Evolutionary conservation across 2,329 filamentous ascomycete species (phyloP).

Genomic region (Fusarium falciforme): DNA sequence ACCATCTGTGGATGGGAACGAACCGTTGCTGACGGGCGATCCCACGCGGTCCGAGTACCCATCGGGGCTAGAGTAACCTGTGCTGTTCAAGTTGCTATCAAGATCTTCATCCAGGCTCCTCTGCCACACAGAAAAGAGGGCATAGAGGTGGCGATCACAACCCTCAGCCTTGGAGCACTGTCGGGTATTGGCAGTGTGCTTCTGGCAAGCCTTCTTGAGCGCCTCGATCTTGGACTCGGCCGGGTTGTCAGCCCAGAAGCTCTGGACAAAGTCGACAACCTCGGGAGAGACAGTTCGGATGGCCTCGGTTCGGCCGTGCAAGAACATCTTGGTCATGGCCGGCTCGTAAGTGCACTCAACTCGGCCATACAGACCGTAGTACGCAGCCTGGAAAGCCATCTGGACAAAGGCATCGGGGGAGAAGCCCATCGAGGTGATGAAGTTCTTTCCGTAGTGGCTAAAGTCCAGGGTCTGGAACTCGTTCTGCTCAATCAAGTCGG

Average conservation of each 20-base stretch:
- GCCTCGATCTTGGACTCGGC: constrained; percentile 86
- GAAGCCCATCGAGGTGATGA: constrained; percentile 96
- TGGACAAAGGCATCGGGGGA: constrained; percentile 98
- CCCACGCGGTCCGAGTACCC: constrained; percentile 57
- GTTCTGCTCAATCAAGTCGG: constrained; percentile 95
- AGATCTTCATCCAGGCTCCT: constrained; percentile 78
- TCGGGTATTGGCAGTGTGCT: constrained; percentile 82
- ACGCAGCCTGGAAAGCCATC: constrained; percentile 98
- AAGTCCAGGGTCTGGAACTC: constrained; percentile 96
- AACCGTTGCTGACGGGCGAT: constrained; percentile 62
- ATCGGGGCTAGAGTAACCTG: constrained; percentile 74
- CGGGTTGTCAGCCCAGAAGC: constrained; percentile 94
- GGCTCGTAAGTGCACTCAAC: constrained; percentile 97
- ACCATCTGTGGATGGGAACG: constrained; percentile 51
- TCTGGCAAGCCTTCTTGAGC: constrained; percentile 83
- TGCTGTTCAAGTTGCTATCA: constrained; percentile 65
- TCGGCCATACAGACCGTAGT: constrained; percentile 94
- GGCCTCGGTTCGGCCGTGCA: constrained; percentile 95
- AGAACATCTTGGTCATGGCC: constrained; percentile 95
- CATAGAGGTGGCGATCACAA: constrained; percentile 93
- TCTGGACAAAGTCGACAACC: constrained; percentile 87
- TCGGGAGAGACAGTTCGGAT: constrained; percentile 87
- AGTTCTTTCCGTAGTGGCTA: constrained; percentile 90
- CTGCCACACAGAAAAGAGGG: constrained; percentile 95
- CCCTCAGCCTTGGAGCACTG: constrained; percentile 91